Percentiles rank a stretch among this genome's conserved stretches.
These are phyloP conservation scores for Lagerstroemia speciosa DNA, from an alignment of 345 rosid genomes.

Conservation along the genomic window DNA sequence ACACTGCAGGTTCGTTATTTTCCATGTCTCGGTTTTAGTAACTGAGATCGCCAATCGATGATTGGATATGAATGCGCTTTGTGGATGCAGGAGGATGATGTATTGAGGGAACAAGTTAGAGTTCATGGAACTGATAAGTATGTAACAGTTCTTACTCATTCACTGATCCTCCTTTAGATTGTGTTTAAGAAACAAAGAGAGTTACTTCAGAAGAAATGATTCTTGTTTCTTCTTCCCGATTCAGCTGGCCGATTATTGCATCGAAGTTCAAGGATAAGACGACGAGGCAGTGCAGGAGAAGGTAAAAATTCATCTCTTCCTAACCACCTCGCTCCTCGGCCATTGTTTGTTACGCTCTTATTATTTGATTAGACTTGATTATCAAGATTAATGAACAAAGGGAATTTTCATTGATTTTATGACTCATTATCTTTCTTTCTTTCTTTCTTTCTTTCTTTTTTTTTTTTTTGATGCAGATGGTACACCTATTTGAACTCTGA, in stretches of 20 bases:
- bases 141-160: not conserved
- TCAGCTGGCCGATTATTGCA: conserved; percentile 92
- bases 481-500: conserved; percentile 90
- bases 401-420: not conserved
- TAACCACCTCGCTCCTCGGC: not conserved
- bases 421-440: not conserved
- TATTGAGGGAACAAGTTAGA: conserved; percentile 71
- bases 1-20: conserved; percentile 43
- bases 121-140: conserved; percentile 85
- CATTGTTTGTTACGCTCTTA: not conserved
- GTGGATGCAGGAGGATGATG: conserved; percentile 77
- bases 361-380: not conserved
- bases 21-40: conserved; percentile 8
- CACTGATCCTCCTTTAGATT: not conserved
- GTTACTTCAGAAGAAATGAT: no score
- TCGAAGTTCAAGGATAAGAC: conserved; percentile 87
- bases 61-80: conserved; percentile 10
- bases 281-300: conserved; percentile 94
- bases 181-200: not conserved
- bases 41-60: conserved; percentile 5
- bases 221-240: conserved; percentile 15
- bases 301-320: conserved; percentile 26
- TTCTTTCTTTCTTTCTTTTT: not conserved
- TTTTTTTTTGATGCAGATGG: conserved; percentile 49
- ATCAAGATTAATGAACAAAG: not conserved